phyloP scores from a whole-genome alignment of 2,329 filamentous ascomycete species.

The Nemania diffusa region DNA sequence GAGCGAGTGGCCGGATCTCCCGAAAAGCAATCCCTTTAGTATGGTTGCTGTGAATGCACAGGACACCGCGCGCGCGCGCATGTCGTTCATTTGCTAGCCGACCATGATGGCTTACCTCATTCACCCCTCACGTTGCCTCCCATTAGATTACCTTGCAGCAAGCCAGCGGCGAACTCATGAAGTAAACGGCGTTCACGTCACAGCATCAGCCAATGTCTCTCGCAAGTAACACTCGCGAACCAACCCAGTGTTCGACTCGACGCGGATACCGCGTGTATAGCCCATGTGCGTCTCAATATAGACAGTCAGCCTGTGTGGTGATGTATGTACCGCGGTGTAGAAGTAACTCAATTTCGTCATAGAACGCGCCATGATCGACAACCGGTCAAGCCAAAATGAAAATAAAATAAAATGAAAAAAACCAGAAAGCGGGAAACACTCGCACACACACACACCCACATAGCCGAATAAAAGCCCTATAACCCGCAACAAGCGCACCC shows the following conservation, averaged over 20 bases:
- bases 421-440: slow-evolving; percentile 27
- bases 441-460: too few species aligned
- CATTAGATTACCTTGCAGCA: slow-evolving; percentile 31
- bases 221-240: slow-evolving; percentile 10
- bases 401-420: neutral
- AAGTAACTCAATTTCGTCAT: slow-evolving; percentile 6
- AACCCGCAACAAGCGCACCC: slow-evolving; percentile 35
- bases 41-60: neutral
- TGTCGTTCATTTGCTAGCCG: slow-evolving; percentile 21
- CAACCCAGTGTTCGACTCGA: neutral
- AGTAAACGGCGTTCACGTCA: slow-evolving; percentile 22
- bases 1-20: slow-evolving; percentile 30
- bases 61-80: slow-evolving; percentile 3
- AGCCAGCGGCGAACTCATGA: slow-evolving; percentile 23
- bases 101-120: slow-evolving; percentile 27
- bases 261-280: slow-evolving; percentile 17
- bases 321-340: neutral
- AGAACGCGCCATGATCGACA: slow-evolving; percentile 15
- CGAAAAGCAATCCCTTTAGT: slow-evolving; percentile 22
- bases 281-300: slow-evolving; percentile 19
- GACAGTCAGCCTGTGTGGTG: slow-evolving; percentile 15
- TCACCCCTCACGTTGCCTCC: slow-evolving; percentile 19
- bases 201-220: slow-evolving; percentile 15
- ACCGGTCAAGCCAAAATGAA: neutral
- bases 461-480: slow-evolving; percentile 18